Evolutionary conservation across 768 basidiomycete genomes (phyloP), one percentile per base, ranked within the genome.

Genomic region (Russula sp.): DNA sequence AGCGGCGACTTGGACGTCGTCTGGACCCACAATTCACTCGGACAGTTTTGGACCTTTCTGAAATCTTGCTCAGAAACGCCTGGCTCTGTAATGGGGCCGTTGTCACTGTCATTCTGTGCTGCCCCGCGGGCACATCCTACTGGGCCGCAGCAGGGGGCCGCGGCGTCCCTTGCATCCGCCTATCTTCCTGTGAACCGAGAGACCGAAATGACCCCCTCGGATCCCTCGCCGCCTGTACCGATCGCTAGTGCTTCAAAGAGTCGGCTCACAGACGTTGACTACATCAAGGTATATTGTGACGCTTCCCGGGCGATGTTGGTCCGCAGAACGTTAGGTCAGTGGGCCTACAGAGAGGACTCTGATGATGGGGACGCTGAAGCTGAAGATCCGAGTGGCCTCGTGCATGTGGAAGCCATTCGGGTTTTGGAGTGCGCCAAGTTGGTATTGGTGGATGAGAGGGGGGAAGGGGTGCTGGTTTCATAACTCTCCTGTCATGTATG

Each of bases 221-320:
- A 63, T 51, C 39, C 22, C 18, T 41, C 46, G 7, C 35, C 22
- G 8, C 46, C 22, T 29, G 41, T 36, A 41, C 47, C 52, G 20
- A 50, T 59, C 25, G 32, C 43, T 54, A 14, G 43, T 20, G 51
- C 50, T 22, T 52, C 32, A 13, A 38, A 42, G 22, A 41, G 32
- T n/a, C 45, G 25, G 22, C 62, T 63, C 35, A 34, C 57, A 32
- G 46, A 63, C 11, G 49, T 55, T 20, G 58, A 63, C 41, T 54
- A 59, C n/a, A 34, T 63, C 13, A 63, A 63, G 34, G 46, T 63
- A 22, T 63, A 63, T 41, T 63, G 62, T 56, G 58, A 58, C 49
- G 62, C 57, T 1, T 51, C 58, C 20, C 52, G 41, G 25, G 57
- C 62, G 20, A 63, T 63, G 62, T 38, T 29, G 25, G 58, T 59